Percentiles rank a stretch among this genome's conserved stretches.
Evolutionary conservation across 2,329 filamentous ascomycete species (phyloP).

Genomic region (Seiridium unicorne): DNA sequence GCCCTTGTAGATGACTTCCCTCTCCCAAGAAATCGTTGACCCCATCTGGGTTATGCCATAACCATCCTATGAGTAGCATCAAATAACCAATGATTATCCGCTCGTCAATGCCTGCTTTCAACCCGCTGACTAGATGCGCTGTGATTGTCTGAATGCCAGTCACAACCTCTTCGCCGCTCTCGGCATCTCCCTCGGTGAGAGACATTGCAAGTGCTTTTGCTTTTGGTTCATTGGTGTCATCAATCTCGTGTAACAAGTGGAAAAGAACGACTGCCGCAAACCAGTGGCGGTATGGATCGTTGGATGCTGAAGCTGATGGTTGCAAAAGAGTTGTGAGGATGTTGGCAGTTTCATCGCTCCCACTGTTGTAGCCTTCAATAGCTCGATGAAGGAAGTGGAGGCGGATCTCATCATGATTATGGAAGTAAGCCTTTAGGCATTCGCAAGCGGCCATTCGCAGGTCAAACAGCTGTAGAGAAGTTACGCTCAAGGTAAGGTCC

Average conservation of each 20-base stretch:
- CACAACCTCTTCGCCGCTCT: slow-evolving; percentile 89
- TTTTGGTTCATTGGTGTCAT: slow-evolving; percentile 38
- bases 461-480: slow-evolving; percentile 69
- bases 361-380: slow-evolving; percentile 80
- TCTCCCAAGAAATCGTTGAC: slow-evolving; percentile 93
- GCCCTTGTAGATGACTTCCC: slow-evolving; percentile 84
- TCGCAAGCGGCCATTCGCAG: slow-evolving; percentile 82
- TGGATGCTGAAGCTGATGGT: slow-evolving; percentile 55
- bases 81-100: slow-evolving; percentile 81
- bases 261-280: slow-evolving; percentile 86
- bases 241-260: slow-evolving; percentile 78
- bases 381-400: slow-evolving; percentile 84
- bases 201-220: slow-evolving; percentile 78
- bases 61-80: slow-evolving; percentile 84
- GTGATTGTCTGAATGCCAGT: slow-evolving; percentile 89
- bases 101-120: slow-evolving; percentile 75
- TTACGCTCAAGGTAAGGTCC: slow-evolving; percentile 72
- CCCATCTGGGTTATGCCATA: slow-evolving; percentile 88
- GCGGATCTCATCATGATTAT: slow-evolving; percentile 75
- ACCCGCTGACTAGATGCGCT: slow-evolving; percentile 77
- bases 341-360: slow-evolving; percentile 81
- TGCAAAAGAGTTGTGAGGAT: slow-evolving; percentile 80
- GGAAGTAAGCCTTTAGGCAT: slow-evolving; percentile 91
- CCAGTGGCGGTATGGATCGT: slow-evolving; percentile 85
- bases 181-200: slow-evolving; percentile 85